Conservation (phyloP, 164 flowering plant genomes). For the Nelumbo lutea region DNA sequence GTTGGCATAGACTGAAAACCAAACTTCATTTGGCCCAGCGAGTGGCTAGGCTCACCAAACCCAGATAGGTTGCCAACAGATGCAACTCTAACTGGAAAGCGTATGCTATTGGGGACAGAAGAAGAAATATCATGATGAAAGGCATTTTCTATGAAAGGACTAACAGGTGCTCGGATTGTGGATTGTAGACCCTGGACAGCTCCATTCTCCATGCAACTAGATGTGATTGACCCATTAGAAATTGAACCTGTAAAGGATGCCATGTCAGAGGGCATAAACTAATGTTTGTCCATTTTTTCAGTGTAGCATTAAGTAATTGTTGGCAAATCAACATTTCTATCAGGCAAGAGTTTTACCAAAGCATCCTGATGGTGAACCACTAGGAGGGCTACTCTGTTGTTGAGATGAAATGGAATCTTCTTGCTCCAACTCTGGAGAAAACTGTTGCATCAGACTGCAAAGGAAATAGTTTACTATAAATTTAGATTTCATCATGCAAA, state of each 20-base stretch:
- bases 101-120: slow-evolving; percentile 47
- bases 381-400: slow-evolving; percentile 31
- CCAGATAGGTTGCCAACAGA: slow-evolving; percentile 34
- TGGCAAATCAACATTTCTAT: background rate
- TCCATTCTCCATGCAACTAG: slow-evolving; percentile 41
- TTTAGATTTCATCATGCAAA: background rate
- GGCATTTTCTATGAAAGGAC: slow-evolving; percentile 34
- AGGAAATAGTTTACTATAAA: slow-evolving; percentile 2
- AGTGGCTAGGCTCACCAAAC: slow-evolving; percentile 30
- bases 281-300: background rate
- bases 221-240: slow-evolving; percentile 28
- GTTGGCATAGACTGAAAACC: slow-evolving; percentile 31
- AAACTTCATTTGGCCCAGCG: slow-evolving; percentile 39
- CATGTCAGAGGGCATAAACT: slow-evolving; percentile 4
- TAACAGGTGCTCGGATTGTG: slow-evolving; percentile 24
- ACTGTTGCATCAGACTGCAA: slow-evolving; percentile 43
- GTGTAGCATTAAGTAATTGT: background rate
- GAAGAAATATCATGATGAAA: slow-evolving; percentile 37
- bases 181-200: slow-evolving; percentile 29
- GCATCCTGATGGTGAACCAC: slow-evolving; percentile 30
- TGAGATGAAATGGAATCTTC: slow-evolving; percentile 29
- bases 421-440: slow-evolving; percentile 40
- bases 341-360: slow-evolving; percentile 18
- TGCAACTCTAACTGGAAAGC: slow-evolving; percentile 36
- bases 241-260: slow-evolving; percentile 29